Evolutionary conservation across 331 rosid species (phyloP), one percentile per base, ranked within the genome.

Genomic region (Quercus phellos): DNA sequence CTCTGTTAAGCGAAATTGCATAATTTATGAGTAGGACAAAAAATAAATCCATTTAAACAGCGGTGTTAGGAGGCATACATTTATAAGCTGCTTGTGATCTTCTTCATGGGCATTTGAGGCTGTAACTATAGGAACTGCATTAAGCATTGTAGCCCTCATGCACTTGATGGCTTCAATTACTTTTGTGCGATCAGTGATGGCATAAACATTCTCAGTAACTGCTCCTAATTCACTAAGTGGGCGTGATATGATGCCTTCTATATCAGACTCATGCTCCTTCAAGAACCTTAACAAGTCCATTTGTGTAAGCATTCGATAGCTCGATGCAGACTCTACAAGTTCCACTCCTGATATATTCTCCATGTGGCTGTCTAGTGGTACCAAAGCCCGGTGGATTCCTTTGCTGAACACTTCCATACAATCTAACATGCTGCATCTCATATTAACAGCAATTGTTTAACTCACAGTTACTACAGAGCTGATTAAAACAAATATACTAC

Each of bases 341-440:
- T 92, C 96, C 12, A 85, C 97, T 19, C 97, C 98, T 3, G 87
- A 29, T 0, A 66, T 53, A 71, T 81, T 89, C 63, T 79, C 86
- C 69, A 74, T 70, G 2, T 85, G 86, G 19, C 97, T 73, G 68
- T 94, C 99, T 0, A 81, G 9, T 0, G 97, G 99, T 2, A 92
- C 90, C 85, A 94, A 50, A 0, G 90, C 96, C 0, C 98, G 88
- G 79, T 94, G 98, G 66, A 92, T 90, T 24, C 99, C 98, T 83
- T 88, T 94, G 90, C 99, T 89, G 4, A 94, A 90, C 80, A 94
- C 90, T 83, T 94, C 94, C 99, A 92, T 88, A n/a, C 97, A 90
- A 67, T 94, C 99, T 55, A 92, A 27, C 68, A 90, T 4, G 68
- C 97, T 94, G 79, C 80, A 34, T 21, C 6, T 30, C 4, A 5